Percentiles rank a stretch among this genome's conserved stretches.
These are phyloP conservation scores for Globisporangium perplexum DNA, from an alignment of 352 stramenopile genomes.

Conservation along the genomic window DNA sequence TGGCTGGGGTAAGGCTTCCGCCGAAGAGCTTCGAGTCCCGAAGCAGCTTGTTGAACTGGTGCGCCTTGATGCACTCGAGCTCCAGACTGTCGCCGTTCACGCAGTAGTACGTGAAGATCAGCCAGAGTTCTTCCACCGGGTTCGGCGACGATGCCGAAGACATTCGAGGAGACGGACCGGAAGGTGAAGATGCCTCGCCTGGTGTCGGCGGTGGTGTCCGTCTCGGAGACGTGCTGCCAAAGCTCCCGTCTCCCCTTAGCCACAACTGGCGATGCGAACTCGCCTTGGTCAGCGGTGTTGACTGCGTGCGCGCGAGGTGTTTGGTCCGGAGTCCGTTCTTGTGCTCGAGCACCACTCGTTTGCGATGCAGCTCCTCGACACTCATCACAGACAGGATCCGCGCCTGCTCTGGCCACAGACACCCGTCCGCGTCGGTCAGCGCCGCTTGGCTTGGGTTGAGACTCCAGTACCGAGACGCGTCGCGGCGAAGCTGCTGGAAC, in stretches of 20 bases:
- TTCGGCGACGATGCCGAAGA: slow-evolving; percentile 9
- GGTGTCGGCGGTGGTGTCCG: background rate
- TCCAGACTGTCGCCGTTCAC: slow-evolving; percentile 71
- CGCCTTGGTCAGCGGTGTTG: slow-evolving; percentile 1
- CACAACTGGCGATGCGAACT: slow-evolving; percentile 1
- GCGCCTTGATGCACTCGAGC: slow-evolving; percentile 57
- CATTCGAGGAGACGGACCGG: background rate
- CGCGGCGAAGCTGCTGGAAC: slow-evolving; percentile 64
- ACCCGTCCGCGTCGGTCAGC: slow-evolving; percentile 53
- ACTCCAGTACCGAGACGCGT: slow-evolving; percentile 70
- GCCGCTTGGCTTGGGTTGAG: slow-evolving; percentile 34
- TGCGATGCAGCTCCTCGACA: slow-evolving; percentile 34
- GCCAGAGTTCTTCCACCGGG: slow-evolving; percentile 64
- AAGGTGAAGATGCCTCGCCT: background rate
- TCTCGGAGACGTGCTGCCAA: background rate
- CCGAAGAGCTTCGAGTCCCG: slow-evolving; percentile 54
- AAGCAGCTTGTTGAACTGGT: slow-evolving; percentile 72
- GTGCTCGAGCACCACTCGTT: slow-evolving; percentile 47
- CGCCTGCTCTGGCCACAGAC: slow-evolving; percentile 75
- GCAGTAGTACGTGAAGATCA: slow-evolving; percentile 80
- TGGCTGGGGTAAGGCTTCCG: slow-evolving; percentile 46
- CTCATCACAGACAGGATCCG: slow-evolving; percentile 58
- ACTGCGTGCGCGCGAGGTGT: slow-evolving; percentile 14
- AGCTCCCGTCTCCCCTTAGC: background rate
- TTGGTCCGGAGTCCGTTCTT: slow-evolving; percentile 26